Evolutionary conservation across 2,329 filamentous ascomycete species (phyloP).

Genomic region (Pezizomycotina sp.): DNA sequence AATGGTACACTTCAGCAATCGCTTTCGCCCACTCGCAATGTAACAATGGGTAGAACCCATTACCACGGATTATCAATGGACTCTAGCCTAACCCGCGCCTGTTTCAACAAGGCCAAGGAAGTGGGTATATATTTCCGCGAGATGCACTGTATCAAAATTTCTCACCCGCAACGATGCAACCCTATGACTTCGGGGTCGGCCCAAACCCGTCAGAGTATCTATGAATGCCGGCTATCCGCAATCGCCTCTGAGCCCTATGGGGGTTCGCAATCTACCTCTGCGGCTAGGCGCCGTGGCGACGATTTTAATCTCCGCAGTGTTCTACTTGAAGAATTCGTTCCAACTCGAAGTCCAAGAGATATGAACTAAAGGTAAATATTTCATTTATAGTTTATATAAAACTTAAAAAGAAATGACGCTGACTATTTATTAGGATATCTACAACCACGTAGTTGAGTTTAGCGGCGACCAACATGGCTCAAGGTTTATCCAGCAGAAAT

Average conservation of each 20-base stretch:
- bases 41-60: too few species aligned
- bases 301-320: slow-evolving; percentile 50
- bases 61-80: too few species aligned
- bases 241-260: slow-evolving; percentile 26
- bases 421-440: slow-evolving; percentile 50
- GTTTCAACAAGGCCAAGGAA: too few species aligned
- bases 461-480: slow-evolving; percentile 92
- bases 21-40: too few species aligned
- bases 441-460: slow-evolving; percentile 77
- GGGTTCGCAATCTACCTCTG: slow-evolving; percentile 29
- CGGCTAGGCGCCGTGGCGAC: slow-evolving; percentile 37
- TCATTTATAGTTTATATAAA: background rate
- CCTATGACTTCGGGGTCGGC: too few species aligned
- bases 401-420: slow-evolving; percentile 9
- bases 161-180: too few species aligned
- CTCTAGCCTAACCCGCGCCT: too few species aligned
- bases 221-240: too few species aligned
- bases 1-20: too few species aligned
- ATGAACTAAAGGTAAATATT: slow-evolving; percentile 54
- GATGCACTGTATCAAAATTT: too few species aligned
- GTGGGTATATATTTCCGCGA: too few species aligned
- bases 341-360: slow-evolving; percentile 57
- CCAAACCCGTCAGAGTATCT: too few species aligned
- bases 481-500: slow-evolving; percentile 82
- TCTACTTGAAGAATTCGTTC: slow-evolving; percentile 65